phyloP scores from a whole-genome alignment of 768 basidiomycete species.

The Amanita brunnescens region DNA sequence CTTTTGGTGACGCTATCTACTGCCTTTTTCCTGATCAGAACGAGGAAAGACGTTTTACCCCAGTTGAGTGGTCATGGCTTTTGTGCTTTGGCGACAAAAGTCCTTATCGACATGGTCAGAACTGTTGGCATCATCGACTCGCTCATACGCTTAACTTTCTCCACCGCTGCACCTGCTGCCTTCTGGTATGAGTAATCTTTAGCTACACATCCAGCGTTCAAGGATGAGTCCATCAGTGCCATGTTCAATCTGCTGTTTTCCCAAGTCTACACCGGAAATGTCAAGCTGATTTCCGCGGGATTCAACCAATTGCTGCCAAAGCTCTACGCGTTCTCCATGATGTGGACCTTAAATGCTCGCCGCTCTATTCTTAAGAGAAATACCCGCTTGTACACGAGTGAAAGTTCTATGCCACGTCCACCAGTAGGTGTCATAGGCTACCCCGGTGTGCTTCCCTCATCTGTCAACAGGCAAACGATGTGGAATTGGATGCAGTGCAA shows the following conservation, averaged over 20 bases:
- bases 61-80: conserved; percentile 14
- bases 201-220: background rate
- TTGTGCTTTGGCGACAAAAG: background rate
- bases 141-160: conserved; percentile 23
- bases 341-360: conserved; percentile 28
- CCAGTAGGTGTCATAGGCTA: conserved; percentile 2
- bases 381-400: conserved; percentile 9
- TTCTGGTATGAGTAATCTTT: conserved; percentile 17
- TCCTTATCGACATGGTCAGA: conserved; percentile 5
- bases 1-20: conserved; percentile 18
- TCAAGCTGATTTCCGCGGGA: conserved; percentile 18
- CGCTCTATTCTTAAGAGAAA: conserved; percentile 14
- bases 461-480: conserved; percentile 6
- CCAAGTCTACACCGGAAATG: conserved; percentile 17
- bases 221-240: conserved; percentile 14
- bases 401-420: conserved; percentile 1
- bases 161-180: conserved; percentile 24
- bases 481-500: conserved; percentile 17
- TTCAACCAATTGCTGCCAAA: conserved; percentile 25
- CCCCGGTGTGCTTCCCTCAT: background rate
- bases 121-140: conserved; percentile 21
- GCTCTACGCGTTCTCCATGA: conserved; percentile 27
- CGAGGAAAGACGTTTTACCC: conserved; percentile 20
- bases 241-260: conserved; percentile 27
- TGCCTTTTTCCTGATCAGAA: conserved; percentile 21